Evolutionary conservation across 1,139 yeast genomes (phyloP), one percentile per base, ranked within the genome.

Genomic region (Yamadazyma membranifaciens): DNA sequence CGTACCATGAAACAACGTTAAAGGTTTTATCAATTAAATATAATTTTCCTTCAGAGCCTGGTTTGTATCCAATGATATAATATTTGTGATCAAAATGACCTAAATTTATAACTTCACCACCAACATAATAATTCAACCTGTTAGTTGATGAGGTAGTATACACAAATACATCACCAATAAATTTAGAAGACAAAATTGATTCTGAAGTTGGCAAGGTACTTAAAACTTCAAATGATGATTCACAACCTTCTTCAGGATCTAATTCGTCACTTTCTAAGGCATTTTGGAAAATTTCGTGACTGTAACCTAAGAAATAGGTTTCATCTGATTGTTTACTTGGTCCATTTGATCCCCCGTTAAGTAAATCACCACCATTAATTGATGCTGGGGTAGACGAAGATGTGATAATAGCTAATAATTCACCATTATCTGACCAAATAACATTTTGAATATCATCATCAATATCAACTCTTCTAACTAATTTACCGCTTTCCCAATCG

Each of bases 91-190:
- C 96, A 57, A 87, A 91, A 67, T 92, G 98, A 33, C 95, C 92
- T 66, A 92, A 80, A 57, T 89, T 92, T 62, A 88, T 87, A 14
- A 86, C 83, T 58, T 89, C 89, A 35, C 95, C 95, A 54, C 98
- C 98, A 48, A 92, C 98, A 48, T 88, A 80, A 63, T 92, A 94
- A 66, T 91, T 92, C 58, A 94, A 76, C 62, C 98, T 81, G 65
- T 89, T 88, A 28, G 95, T 79, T 16, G 83, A 56, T 1, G 95
- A 83, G 14, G 78, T 72, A 12, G 98, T 88, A 69, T 85, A 92
- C 42, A 92, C 80, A 60, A 91, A 91, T 33, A 94, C 97, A 67
- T 92, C 98, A 51, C 98, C 98, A 55, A 91, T 88, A 87, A 97
- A 92, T 61, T 83, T 83, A 55, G 97, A 97, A 15, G 95, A 84